Base-by-base conservation (phyloP, 345 rosid species). In the Eucalyptus regnans region DNA sequence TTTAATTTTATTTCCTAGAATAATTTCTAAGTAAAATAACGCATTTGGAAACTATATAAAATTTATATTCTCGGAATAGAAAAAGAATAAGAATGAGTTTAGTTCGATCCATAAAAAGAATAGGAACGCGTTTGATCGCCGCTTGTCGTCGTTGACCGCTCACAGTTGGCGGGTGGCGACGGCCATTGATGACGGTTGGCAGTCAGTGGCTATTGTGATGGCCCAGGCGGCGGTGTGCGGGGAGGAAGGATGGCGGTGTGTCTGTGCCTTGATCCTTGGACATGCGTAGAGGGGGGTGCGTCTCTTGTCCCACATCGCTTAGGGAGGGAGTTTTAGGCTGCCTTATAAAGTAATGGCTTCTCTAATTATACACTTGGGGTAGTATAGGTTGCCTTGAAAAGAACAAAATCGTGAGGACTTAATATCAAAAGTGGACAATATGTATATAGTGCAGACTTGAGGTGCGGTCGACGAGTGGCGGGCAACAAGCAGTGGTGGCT, bases 131-230 rank as follows among this genome's bases (percentile, higher is more conserved):
- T 52, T 52, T 52, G 23, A 18, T 0, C 4, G 7, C 8, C 6
- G 22, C 8, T 3, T 0, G 9, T 0, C 3, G 9, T 52, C 9
- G 9, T 52, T 51, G 9, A 52, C 4, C 23, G 0, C 1, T 7
- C 9, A 52, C 0, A 18, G 9, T 52, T 1, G 1, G 2, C 1
- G 1, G 1, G 58, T 52, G 58, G 58, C 0, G 0, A 0, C 0
- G 1, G 4, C 4, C 1, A 0, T 52, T 52, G 56, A 52, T 52
- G 56, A 2, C 4, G 23, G 2, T 52, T 52, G 23, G 2, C 4
- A 7, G 1, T 51, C 9, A 3, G 22, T 52, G 56, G 56, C 2
- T 7, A 9, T 2, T 51, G 7, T 51, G 54, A 51, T 1, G 0
- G 54, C 1, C 20, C 0, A 7, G 0, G 54, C 2, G 7, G 22